Evolutionary conservation across 2,329 filamentous ascomycete genomes (phyloP).

Genomic region (Exophiala sp.): DNA sequence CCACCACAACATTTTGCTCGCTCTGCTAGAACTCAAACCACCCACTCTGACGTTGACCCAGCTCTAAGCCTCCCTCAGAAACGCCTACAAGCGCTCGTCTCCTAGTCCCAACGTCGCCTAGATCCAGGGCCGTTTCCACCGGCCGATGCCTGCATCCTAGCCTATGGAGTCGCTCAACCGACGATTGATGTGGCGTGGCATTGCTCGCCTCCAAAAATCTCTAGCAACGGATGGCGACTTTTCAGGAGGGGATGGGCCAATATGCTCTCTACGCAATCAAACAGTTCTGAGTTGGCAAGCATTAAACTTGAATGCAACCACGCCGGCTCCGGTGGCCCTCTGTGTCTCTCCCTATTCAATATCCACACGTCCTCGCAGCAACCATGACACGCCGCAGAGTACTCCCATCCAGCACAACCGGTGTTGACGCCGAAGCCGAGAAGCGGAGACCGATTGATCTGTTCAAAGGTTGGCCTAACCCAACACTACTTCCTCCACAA

Average conservation of each 20-base stretch:
- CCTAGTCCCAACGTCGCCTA: not conserved
- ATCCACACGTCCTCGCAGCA: not conserved
- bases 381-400: slow-evolving; percentile 13
- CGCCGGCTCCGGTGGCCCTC: not conserved
- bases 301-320: not conserved
- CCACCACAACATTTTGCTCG: not conserved
- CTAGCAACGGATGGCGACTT: not conserved
- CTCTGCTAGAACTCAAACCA: too few relatives aligned
- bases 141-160: not conserved
- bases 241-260: not conserved
- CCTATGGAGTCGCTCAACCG: not conserved
- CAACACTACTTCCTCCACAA: slow-evolving; percentile 57
- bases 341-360: not conserved
- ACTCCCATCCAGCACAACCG: not conserved
- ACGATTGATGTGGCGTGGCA: not conserved
- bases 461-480: slow-evolving; percentile 45
- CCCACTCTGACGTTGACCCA: too few relatives aligned
- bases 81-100: not conserved
- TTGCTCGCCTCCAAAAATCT: not conserved
- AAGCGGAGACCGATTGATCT: slow-evolving; percentile 37
- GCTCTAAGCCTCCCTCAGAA: not conserved
- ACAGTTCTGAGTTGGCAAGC: not conserved
- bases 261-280: not conserved
- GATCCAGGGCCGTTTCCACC: not conserved
- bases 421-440: slow-evolving; percentile 2